A percentile compares a stretch with the other conserved stretches of the same genome.
Conservation (phyloP, 306 rosid species). For the Pterocarpus santalinus region DNA sequence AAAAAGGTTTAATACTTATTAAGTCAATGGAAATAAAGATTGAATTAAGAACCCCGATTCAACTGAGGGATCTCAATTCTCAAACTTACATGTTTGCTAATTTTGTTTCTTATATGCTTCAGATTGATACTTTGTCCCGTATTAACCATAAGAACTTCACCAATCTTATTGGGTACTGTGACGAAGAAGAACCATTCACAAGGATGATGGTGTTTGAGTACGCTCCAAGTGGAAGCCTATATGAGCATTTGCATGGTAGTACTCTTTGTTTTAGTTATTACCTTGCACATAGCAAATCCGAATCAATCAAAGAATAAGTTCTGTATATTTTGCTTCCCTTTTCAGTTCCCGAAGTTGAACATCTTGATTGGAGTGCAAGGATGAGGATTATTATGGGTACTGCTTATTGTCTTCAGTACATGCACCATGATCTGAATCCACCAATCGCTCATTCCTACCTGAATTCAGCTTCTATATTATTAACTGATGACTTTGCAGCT, state of each 20-base stretch:
- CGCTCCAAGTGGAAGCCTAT: constrained; percentile 93
- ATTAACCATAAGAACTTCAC: constrained; percentile 93
- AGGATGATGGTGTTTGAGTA: constrained; percentile 99
- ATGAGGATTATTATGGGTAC: constrained; percentile 88
- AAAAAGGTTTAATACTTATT: constrained; percentile 68
- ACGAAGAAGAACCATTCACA: constrained; percentile 88
- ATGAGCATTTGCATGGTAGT: constrained; percentile 91
- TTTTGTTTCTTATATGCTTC: constrained; percentile 44
- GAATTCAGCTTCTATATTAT: constrained; percentile 60
- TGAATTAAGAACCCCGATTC: constrained; percentile 11
- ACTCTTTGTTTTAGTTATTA: constrained; percentile 6
- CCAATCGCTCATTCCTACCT: constrained; percentile 79
- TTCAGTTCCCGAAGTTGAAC: constrained; percentile 85
- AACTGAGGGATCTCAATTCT: constrained; percentile 17
- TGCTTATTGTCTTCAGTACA: constrained; percentile 89
- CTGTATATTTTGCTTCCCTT: not conserved
- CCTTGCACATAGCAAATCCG: not conserved
- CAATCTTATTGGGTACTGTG: constrained; percentile 95
- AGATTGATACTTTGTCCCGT: constrained; percentile 82
- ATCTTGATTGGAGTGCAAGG: constrained; percentile 89
- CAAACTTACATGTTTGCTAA: constrained; percentile 30
- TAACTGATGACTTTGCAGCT: constrained; percentile 95
- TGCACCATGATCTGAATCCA: constrained; percentile 97
- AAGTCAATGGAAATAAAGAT: constrained; percentile 14
- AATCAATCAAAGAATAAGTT: constrained; percentile 5